Evolutionary conservation across 257 asterid species (phyloP), one percentile per base, ranked within the genome.

Genomic region (Plantago elongata): DNA sequence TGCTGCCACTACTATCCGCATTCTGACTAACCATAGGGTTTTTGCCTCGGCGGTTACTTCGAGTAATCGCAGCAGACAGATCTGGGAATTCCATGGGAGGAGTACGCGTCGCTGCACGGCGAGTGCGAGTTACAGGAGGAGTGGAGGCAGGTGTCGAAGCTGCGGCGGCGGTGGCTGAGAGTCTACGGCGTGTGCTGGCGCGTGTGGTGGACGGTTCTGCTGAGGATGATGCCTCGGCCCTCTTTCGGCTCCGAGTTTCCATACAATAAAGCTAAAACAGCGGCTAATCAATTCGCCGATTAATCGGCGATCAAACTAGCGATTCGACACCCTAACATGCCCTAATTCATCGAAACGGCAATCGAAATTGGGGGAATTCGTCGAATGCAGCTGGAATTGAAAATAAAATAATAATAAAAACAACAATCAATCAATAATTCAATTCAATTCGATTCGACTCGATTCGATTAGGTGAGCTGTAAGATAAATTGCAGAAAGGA

Each of bases 231-330:
- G 97, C 96, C 99, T 86, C 97, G 89, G 90, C 96, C 89, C 99
- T 96, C 95, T 92, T 92, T 81, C 97, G 96, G 88, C 96, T 84
- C 67, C 99, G 97, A 84, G 99, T 89, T 92, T 92, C 99, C 99
- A 88, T 92, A 89, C 95, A 92, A 92, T 78, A 80, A 60, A 92
- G 84, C 85, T 68, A 70, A 75, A 70, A 74, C 74, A 71, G 79
- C 66, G 81, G 54, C 67, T 58, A 61, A 82, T 34, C 40, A 34
- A 63, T 68, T 83, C 98, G 98, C 98, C 98, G 94, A 85, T 78
- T 64, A 84, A 78, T 83, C 94, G 95, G 96, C 95, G 95, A 91
- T 83, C 80, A 77, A 66, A 57, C 74, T 18, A 45, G 61, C 66
- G 81, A 86, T 81, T 77, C 84, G 63, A 65, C 56, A 71, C 78